Conservation (phyloP, 2,329 filamentous ascomycete species). For the Penicillium sp. region DNA sequence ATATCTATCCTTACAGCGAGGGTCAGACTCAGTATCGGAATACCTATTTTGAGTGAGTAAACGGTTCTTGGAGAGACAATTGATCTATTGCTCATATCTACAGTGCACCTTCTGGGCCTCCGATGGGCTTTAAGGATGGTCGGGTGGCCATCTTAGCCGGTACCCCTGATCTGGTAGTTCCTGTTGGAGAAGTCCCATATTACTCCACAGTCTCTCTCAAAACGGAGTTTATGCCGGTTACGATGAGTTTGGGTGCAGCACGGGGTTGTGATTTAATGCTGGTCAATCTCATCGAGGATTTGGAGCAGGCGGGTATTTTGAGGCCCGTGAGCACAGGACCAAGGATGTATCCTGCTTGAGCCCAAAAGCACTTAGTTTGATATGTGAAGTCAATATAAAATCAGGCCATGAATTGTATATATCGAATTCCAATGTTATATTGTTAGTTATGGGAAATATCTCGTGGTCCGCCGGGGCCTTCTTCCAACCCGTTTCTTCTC, state of each 20-base stretch:
- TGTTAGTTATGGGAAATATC: conserved; percentile 14
- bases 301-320: conserved; percentile 27
- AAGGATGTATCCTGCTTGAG: conserved; percentile 14
- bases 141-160: conserved; percentile 25
- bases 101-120: conserved; percentile 15
- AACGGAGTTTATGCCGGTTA: conserved; percentile 34
- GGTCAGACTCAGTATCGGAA: conserved; percentile 22
- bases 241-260: conserved; percentile 29
- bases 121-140: conserved; percentile 20
- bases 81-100: background rate
- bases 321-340: conserved; percentile 23
- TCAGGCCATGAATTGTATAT: background rate
- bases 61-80: background rate
- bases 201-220: conserved; percentile 25
- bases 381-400: background rate
- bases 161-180: conserved; percentile 29
- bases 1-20: conserved; percentile 28
- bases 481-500: conserved; percentile 31
- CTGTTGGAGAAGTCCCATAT: conserved; percentile 26
- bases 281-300: conserved; percentile 27
- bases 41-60: conserved; percentile 12
- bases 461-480: conserved; percentile 27
- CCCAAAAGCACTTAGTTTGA: too few relatives aligned
- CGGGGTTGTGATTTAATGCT: conserved; percentile 35
- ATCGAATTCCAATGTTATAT: background rate